phyloP scores from a whole-genome alignment of 106 monocot genomes.

The Apostasia ramifera region DNA sequence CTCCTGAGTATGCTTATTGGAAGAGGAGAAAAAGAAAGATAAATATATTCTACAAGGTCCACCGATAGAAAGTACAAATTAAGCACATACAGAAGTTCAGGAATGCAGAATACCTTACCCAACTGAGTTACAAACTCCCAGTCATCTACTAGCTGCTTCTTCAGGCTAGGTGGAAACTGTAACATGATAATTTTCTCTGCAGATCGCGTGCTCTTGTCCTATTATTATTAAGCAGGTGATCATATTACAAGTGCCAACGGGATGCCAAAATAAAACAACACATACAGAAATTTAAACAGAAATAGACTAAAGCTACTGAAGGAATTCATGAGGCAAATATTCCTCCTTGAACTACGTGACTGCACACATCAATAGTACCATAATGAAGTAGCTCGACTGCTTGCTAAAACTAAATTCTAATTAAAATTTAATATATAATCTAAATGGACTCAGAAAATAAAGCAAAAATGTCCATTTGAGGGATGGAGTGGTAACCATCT shows the following conservation, averaged over 20 bases:
- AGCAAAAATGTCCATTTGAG: too few species aligned
- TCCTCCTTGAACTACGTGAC: too few species aligned
- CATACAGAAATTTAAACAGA: background rate
- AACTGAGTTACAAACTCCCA: conserved; percentile 90
- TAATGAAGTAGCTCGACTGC: too few species aligned
- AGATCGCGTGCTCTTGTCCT: conserved; percentile 69
- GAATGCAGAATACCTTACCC: conserved; percentile 67
- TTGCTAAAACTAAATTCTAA: too few species aligned
- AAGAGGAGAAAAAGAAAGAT: background rate
- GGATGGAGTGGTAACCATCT: too few species aligned
- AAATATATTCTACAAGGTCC: background rate
- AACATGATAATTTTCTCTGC: conserved; percentile 45
- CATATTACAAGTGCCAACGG: background rate
- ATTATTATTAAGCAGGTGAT: conserved; percentile 1
- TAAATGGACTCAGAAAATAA: too few species aligned
- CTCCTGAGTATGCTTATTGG: background rate
- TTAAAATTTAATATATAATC: too few species aligned
- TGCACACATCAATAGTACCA: too few species aligned
- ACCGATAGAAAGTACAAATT: background rate
- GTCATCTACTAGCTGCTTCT: conserved; percentile 93
- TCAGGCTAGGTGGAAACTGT: conserved; percentile 74
- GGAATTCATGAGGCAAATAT: too few species aligned
- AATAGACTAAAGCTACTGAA: background rate
- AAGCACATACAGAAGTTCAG: background rate
- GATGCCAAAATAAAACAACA: background rate